Percentiles rank a stretch among this genome's conserved stretches.
Evolutionary conservation across 768 basidiomycete species (phyloP).

Genomic region (Russula compacta): DNA sequence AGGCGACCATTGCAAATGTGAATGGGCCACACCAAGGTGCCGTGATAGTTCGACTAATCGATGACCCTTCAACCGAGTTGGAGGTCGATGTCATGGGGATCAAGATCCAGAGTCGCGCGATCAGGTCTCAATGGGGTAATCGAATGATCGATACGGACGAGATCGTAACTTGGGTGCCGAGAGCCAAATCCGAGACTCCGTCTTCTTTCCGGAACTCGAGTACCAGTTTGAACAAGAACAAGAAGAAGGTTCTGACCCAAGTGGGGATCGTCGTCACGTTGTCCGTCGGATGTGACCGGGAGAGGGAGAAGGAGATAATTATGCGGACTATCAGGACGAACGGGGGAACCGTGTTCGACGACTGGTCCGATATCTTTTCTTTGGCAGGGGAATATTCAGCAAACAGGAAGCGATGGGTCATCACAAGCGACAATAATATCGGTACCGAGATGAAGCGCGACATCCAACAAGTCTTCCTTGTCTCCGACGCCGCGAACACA

Average conservation of each 20-base stretch:
- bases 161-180: constrained; percentile 37
- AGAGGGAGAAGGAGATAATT: constrained; percentile 36
- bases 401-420: constrained; percentile 44
- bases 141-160: constrained; percentile 36
- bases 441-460: constrained; percentile 35
- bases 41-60: constrained; percentile 19
- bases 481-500: constrained; percentile 55
- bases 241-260: constrained; percentile 30
- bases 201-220: constrained; percentile 44
- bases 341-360: constrained; percentile 54
- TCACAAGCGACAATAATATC: constrained; percentile 43
- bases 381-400: constrained; percentile 44
- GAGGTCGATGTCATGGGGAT: constrained; percentile 34
- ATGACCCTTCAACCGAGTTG: constrained; percentile 31
- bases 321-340: constrained; percentile 36
- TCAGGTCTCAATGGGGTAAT: constrained; percentile 44
- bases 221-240: constrained; percentile 25
- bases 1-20: constrained; percentile 27
- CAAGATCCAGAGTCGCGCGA: constrained; percentile 42
- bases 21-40: constrained; percentile 24
- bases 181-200: constrained; percentile 31
- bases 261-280: constrained; percentile 56
- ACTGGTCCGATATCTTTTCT: constrained; percentile 46
- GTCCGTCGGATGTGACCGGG: constrained; percentile 30
- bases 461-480: constrained; percentile 50